A percentile compares a stretch with the other conserved stretches of the same genome.
phyloP scores from a whole-genome alignment of 2,329 filamentous ascomycete species.

The Tympanopsis confertula region DNA sequence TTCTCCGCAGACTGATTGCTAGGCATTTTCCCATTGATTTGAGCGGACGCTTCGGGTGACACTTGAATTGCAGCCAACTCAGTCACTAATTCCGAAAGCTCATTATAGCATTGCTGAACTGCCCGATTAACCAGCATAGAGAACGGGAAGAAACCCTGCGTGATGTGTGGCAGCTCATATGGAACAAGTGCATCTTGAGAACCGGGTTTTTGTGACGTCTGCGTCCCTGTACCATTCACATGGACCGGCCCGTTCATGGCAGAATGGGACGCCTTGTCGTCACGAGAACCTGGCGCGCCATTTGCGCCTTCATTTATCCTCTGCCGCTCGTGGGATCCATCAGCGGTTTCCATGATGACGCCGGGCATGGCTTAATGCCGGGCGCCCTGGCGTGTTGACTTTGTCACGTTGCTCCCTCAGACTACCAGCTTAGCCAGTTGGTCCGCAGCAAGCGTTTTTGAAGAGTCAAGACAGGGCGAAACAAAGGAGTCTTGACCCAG shows the following conservation, averaged over 20 bases:
- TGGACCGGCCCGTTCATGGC: background rate
- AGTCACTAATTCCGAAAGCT: background rate
- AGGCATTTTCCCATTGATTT: background rate
- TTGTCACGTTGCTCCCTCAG: too few relatives aligned
- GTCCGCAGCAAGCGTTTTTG: too few relatives aligned
- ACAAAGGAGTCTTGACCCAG: too few relatives aligned
- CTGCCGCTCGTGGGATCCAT: too few relatives aligned
- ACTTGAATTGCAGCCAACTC: background rate
- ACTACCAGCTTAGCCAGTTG: too few relatives aligned
- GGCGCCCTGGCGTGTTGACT: too few relatives aligned
- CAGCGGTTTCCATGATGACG: background rate
- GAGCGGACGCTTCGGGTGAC: background rate
- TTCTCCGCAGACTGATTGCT: background rate
- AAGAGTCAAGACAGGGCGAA: too few relatives aligned
- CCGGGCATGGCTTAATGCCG: background rate
- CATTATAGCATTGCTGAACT: constrained; percentile 1
- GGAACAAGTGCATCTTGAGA: background rate
- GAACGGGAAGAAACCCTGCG: constrained; percentile 1
- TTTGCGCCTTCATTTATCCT: too few relatives aligned
- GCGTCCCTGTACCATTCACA: background rate
- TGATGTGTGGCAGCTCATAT: background rate
- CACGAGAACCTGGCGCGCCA: too few relatives aligned
- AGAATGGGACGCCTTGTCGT: too few relatives aligned
- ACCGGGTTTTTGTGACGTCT: background rate
- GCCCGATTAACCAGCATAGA: background rate